Evolutionary conservation across 345 rosid genomes (phyloP), one percentile per base, ranked within the genome.

Genomic region (Cardiospermum halicacabum): DNA sequence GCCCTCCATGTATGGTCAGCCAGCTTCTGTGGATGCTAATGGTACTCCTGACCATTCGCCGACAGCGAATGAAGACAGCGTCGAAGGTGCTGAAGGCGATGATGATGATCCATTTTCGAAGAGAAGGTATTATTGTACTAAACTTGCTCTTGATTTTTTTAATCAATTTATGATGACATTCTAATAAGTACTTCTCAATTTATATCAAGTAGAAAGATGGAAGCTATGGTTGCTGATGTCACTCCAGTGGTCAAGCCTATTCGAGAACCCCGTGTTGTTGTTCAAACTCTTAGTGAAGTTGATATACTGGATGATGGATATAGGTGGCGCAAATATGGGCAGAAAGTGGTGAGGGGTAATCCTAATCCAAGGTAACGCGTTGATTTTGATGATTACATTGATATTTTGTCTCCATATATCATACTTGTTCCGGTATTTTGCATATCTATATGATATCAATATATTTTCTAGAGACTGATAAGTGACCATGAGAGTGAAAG

Each of bases 251-350:
- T 91, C 72, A 91, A 94, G 78, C 99, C 99, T 27, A 94, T 94
- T 58, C 87, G 96, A 55, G 99, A 94, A 75, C 93, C 99, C 50
- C 97, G 97, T 4, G 97, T 94, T 62, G 97, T 94, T 64, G 99
- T 94, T 74, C 99, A 94, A 72, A 94, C 99, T 59, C 60, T 87
- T 62, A 94, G 99, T 70, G 99, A 94, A 78, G 93, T 94, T 68
- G 99, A 94, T 78, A 85, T 94, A 79, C 77, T 94, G 56, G 99
- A 91, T 75, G 99, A 94, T 76, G 99, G 99, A 62, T 94, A 94
- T 65, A 77, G 95, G 43, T 94, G 99, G 99, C 96, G 99, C 84
- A 94, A 94, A 76, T 94, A 94, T 83, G 99, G 97, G 67, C 99
- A 94, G 82, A 94, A 94, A 81, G 96, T 94, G 69, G 99, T 94